These are phyloP conservation scores for Sphaceloma murrayae DNA, from an alignment of 2,329 filamentous ascomycete genomes.

Conservation along the genomic window DNA sequence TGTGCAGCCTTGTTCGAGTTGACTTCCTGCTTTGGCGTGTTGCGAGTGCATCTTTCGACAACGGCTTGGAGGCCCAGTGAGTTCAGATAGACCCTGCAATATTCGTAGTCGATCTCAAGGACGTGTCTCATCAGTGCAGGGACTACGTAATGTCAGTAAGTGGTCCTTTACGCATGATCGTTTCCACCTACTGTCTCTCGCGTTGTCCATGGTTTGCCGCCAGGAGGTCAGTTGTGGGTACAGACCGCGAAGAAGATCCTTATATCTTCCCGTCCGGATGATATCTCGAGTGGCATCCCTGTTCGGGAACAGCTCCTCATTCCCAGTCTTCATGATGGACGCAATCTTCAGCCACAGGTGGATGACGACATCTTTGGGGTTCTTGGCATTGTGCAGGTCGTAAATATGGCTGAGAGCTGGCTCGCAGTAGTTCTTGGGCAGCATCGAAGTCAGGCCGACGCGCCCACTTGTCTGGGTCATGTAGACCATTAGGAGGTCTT, in stretches of 20 bases:
- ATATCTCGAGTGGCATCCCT: conserved; percentile 80
- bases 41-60: conserved; percentile 76
- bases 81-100: conserved; percentile 89
- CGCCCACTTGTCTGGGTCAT: conserved; percentile 88
- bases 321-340: conserved; percentile 82
- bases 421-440: conserved; percentile 47
- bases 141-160: conserved; percentile 31
- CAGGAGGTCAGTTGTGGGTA: conserved; percentile 69
- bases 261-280: conserved; percentile 78
- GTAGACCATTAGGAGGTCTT: conserved; percentile 80
- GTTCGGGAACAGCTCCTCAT: conserved; percentile 78
- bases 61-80: conserved; percentile 90
- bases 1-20: conserved; percentile 28
- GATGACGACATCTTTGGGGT: conserved; percentile 47
- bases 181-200: conserved; percentile 39
- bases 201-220: conserved; percentile 73
- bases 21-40: conserved; percentile 24
- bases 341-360: conserved; percentile 94
- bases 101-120: conserved; percentile 88
- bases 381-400: conserved; percentile 23
- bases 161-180: background rate
- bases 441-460: conserved; percentile 87
- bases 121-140: conserved; percentile 58
- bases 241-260: conserved; percentile 69
- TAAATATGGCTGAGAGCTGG: conserved; percentile 29